Evolutionary conservation across 2,329 filamentous ascomycete genomes (phyloP).

Genomic region (Colletotrichum echinochloae): DNA sequence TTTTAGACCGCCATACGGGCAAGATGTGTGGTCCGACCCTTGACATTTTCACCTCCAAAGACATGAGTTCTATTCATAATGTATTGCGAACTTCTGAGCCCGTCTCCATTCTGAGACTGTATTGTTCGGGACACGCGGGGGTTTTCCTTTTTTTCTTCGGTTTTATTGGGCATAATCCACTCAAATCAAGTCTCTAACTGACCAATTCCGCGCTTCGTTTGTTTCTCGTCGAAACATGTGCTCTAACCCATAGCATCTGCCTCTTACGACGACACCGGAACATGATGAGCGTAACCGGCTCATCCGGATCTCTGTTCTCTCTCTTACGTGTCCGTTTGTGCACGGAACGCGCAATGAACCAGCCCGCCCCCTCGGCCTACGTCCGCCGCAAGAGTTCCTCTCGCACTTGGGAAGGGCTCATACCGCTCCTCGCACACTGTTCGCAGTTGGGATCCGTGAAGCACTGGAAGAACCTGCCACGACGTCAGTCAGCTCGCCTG

Average conservation of each 20-base stretch:
- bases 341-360: background rate
- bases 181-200: background rate
- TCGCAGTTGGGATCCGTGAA: conserved; percentile 50
- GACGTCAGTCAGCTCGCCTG: background rate
- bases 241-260: too few species aligned
- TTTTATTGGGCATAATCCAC: background rate
- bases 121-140: too few species aligned
- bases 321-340: too few species aligned
- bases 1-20: conserved; percentile 22
- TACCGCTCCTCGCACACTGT: conserved; percentile 30
- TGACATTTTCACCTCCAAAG: conserved; percentile 8
- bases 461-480: conserved; percentile 50
- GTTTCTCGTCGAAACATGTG: background rate
- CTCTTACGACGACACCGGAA: too few species aligned
- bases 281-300: background rate
- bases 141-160: background rate
- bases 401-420: conserved; percentile 6
- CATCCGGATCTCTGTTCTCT: background rate
- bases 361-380: background rate
- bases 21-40: conserved; percentile 12
- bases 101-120: too few species aligned
- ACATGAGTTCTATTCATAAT: background rate
- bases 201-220: background rate
- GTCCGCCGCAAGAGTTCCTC: too few species aligned
- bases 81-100: background rate